Percentiles rank a stretch among this genome's conserved stretches.
Evolutionary conservation across 768 basidiomycete species (phyloP).

Genomic region (Amanita pallidorosea): DNA sequence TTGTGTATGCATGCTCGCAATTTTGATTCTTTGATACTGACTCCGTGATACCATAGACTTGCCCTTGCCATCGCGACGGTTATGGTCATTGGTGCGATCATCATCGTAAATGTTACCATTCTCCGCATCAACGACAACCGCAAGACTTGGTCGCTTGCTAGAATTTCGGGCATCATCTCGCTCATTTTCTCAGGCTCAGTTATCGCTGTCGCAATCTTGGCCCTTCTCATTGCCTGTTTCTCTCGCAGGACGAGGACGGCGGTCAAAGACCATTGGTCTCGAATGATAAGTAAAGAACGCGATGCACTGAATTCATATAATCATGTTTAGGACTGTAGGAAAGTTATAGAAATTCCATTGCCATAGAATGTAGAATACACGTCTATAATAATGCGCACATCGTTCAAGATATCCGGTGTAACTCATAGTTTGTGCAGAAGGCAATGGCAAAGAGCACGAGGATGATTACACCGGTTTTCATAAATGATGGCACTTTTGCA

Average conservation of each 20-base stretch:
- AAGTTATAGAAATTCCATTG: no score
- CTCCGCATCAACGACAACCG: conserved; percentile 7
- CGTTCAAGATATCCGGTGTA: no score
- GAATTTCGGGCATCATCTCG: neutral
- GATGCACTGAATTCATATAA: neutral
- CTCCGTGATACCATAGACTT: neutral
- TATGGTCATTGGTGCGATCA: conserved; percentile 11
- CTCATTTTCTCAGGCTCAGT: neutral
- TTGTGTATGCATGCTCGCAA: conserved; percentile 3
- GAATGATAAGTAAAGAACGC: neutral
- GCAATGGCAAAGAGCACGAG: no score
- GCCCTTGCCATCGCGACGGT: conserved; percentile 9
- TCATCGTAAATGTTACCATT: conserved; percentile 13
- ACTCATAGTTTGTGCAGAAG: no score
- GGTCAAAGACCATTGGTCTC: neutral
- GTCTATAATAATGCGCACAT: no score
- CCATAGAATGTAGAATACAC: no score
- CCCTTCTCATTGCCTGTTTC: neutral
- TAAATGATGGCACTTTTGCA: no score
- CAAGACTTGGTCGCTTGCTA: neutral
- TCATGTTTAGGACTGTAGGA: neutral
- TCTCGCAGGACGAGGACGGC: neutral
- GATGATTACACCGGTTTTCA: no score
- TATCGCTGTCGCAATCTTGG: neutral
- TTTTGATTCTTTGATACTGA: neutral